Percentiles rank a stretch among this genome's conserved stretches.
phyloP scores from a whole-genome alignment of 306 rosid species.

The Begonia fuchsioides region DNA sequence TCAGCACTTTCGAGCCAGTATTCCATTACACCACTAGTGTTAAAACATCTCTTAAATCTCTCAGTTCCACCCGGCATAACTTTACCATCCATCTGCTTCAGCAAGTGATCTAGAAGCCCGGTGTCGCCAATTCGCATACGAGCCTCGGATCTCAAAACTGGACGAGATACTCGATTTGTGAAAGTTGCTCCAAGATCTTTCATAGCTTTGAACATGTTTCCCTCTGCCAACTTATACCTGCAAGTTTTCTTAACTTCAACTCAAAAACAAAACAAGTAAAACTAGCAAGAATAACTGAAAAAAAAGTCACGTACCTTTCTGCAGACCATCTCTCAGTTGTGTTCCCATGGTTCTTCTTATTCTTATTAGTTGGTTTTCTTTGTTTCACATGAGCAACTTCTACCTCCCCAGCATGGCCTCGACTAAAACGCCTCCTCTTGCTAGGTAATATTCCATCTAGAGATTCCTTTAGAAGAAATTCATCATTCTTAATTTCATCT shows the following conservation, averaged over 20 bases:
- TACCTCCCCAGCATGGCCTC: slow-evolving; percentile 28
- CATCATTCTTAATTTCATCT: slow-evolving; percentile 27
- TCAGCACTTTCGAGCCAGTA: slow-evolving; percentile 88
- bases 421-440: slow-evolving; percentile 39
- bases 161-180: slow-evolving; percentile 49
- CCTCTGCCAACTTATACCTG: slow-evolving; percentile 63
- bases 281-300: slow-evolving; percentile 1
- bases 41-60: slow-evolving; percentile 70
- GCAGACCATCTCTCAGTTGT: slow-evolving; percentile 43
- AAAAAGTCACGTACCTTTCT: slow-evolving; percentile 38
- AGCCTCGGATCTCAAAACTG: slow-evolving; percentile 44
- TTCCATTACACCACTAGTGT: slow-evolving; percentile 65
- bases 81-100: slow-evolving; percentile 69
- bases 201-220: slow-evolving; percentile 50
- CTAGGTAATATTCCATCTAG: slow-evolving; percentile 15
- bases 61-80: slow-evolving; percentile 62
- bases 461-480: slow-evolving; percentile 20
- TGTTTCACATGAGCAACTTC: slow-evolving; percentile 21
- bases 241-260: background rate
- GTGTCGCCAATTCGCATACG: slow-evolving; percentile 77
- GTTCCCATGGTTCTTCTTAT: slow-evolving; percentile 22
- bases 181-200: slow-evolving; percentile 63
- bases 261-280: background rate
- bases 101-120: slow-evolving; percentile 73
- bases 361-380: slow-evolving; percentile 11